Percentiles rank a stretch among this genome's conserved stretches.
Evolutionary conservation across 768 basidiomycete genomes (phyloP).

Genomic region (Tulasnella sp.): DNA sequence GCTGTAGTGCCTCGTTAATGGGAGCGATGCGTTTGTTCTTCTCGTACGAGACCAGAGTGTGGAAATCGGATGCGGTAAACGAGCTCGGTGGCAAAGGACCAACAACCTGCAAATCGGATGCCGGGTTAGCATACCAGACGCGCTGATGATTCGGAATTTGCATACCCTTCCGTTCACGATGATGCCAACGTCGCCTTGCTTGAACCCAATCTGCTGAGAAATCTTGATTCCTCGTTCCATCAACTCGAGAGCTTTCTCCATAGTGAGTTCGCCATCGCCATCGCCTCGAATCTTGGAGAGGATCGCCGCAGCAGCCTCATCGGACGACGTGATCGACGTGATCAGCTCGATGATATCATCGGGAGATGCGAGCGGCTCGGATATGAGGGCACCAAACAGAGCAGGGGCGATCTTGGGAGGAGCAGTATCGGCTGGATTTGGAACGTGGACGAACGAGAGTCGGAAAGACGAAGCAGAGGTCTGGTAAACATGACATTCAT

Average conservation of each 20-base stretch:
- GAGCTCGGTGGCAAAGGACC: slow-evolving; percentile 52
- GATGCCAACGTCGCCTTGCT: slow-evolving; percentile 49
- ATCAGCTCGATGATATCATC: neutral
- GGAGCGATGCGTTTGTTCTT: slow-evolving; percentile 55
- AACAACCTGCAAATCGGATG: slow-evolving; percentile 42
- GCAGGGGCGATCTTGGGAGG: neutral
- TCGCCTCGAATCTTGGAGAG: neutral
- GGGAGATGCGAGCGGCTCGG: neutral
- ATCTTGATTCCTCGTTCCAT: slow-evolving; percentile 25
- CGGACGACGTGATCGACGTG: neutral
- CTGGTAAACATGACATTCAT: slow-evolving; percentile 4
- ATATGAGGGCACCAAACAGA: neutral
- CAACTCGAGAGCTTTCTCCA: neutral
- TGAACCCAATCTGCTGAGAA: slow-evolving; percentile 43
- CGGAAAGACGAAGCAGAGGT: slow-evolving; percentile 28
- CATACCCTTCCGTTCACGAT: slow-evolving; percentile 78
- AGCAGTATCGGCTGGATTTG: neutral
- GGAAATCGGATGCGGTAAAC: slow-evolving; percentile 63
- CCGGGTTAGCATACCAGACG: neutral
- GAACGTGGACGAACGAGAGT: slow-evolving; percentile 19
- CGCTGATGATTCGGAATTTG: slow-evolving; percentile 16
- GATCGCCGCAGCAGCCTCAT: neutral
- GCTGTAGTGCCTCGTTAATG: slow-evolving; percentile 50
- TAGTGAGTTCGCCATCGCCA: neutral
- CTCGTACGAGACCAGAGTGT: slow-evolving; percentile 62